These are phyloP conservation scores for Carex sylvatica DNA, from an alignment of 202 grass and related monocot species.

Conservation along the genomic window DNA sequence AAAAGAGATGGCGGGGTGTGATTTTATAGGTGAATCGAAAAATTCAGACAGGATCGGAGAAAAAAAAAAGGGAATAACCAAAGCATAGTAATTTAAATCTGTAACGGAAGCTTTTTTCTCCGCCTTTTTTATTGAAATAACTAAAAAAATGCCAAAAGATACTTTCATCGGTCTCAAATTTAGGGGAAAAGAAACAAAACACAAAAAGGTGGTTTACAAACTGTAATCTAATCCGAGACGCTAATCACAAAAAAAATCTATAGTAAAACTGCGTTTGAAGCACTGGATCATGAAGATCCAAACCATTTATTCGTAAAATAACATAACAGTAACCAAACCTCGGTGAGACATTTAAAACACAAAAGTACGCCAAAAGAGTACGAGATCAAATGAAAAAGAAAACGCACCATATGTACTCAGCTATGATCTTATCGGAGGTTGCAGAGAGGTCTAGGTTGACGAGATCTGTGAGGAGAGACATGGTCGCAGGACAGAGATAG, in stretches of 20 bases:
- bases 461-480: slow-evolving; percentile 89
- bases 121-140: not conserved
- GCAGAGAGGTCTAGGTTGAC: slow-evolving; percentile 75
- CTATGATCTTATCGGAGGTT: slow-evolving; percentile 88
- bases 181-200: not conserved
- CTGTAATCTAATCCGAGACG: not conserved
- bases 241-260: not conserved
- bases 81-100: not conserved
- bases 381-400: not conserved
- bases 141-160: not conserved
- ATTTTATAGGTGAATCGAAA: not conserved
- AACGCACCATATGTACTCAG: slow-evolving; percentile 95
- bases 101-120: not conserved
- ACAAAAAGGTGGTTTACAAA: not conserved
- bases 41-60: slow-evolving; percentile 12
- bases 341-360: not conserved
- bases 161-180: not conserved
- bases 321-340: not conserved
- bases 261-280: not conserved
- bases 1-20: not conserved
- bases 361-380: not conserved
- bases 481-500: slow-evolving; percentile 29
- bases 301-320: not conserved
- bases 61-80: not conserved
- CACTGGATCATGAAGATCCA: not conserved